These are phyloP conservation scores for Verbascum thapsus DNA, from an alignment of 257 asterid genomes.

Conservation along the genomic window DNA sequence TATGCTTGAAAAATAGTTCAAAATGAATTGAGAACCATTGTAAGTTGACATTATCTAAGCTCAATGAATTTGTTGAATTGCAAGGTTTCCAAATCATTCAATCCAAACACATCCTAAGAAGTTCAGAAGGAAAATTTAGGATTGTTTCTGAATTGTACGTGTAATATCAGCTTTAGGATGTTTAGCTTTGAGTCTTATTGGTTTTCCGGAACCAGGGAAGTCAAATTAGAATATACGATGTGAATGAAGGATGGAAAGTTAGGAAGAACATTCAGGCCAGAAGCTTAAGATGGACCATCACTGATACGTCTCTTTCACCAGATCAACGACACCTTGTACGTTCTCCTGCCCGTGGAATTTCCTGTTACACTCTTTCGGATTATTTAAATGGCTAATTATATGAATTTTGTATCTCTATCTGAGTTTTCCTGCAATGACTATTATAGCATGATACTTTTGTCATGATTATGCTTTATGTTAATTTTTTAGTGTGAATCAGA, in stretches of 20 bases:
- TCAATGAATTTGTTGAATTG: too few relatives aligned
- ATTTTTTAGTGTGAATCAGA: neutral
- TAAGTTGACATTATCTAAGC: too few relatives aligned
- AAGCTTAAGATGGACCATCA: slow-evolving; percentile 91
- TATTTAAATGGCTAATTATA: neutral
- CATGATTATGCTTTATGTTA: too few relatives aligned
- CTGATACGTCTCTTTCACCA: slow-evolving; percentile 82
- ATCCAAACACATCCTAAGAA: neutral
- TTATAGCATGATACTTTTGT: too few relatives aligned
- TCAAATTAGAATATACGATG: slow-evolving; percentile 77
- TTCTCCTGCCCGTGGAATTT: slow-evolving; percentile 15
- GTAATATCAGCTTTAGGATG: too few relatives aligned
- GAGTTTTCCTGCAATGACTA: neutral
- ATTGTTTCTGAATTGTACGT: neutral
- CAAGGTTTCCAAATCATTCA: too few relatives aligned
- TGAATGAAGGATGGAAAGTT: slow-evolving; percentile 86
- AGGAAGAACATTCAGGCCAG: slow-evolving; percentile 69
- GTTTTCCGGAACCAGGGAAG: slow-evolving; percentile 63
- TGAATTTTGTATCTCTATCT: neutral
- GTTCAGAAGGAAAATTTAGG: neutral
- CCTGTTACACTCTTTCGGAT: too few relatives aligned
- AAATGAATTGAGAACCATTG: too few relatives aligned
- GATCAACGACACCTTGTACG: slow-evolving; percentile 75
- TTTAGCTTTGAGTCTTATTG: neutral
- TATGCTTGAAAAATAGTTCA: too few relatives aligned